Base-by-base conservation (phyloP, 2,329 filamentous ascomycete genomes). In the Sporothrix pallida region DNA sequence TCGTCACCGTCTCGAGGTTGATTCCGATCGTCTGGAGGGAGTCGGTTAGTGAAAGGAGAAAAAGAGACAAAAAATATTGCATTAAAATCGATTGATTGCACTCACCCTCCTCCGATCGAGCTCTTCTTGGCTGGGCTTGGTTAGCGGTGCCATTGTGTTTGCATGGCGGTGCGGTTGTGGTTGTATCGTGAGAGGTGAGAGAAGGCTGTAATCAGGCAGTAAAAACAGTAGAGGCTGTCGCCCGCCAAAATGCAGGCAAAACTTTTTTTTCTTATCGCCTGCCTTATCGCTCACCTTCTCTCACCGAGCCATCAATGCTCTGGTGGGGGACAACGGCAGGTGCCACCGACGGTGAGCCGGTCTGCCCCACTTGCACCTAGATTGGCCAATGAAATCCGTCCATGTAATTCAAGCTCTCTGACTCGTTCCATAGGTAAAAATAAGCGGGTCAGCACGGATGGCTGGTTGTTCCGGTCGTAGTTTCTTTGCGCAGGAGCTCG, bases 1-100 rank as follows among this genome's bases (percentile, higher is more conserved):
- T 90, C 78, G 92, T 93, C 79, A 99, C 92, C 26, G 93, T 98
- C 84, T 99, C 96, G 78, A 90, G 86, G 82, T 96, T 93, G 84
- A 99, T 91, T 78, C 91, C 90, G 79, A 99, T 91, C 78, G 93
- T 92, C 93, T 97, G 78, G 4, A 60, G 20, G 56, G 15, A 20
- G 46, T 31, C 44, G 70, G 13, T 68, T 20, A 17, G 56, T 2
- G 12, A 26, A 1, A 48, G 17, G 12, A 4, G 58, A 4, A 37
- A 26, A 31, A 10, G 23, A 70, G 1, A 26, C 20, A 23, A 2
- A 0, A 52, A 20, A 31, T 3, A n/a, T 20, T 37, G 31, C 4
- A 37, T 37, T 37, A 37, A 37, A 37, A n/a, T n/a, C 56, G 13
- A 46, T 4, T 26, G 2, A 3, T 13, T 1, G 9, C 7, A 77